Evolutionary conservation across 140 eudicot genomes (phyloP).

Genomic region (Eryngium alpinum): DNA sequence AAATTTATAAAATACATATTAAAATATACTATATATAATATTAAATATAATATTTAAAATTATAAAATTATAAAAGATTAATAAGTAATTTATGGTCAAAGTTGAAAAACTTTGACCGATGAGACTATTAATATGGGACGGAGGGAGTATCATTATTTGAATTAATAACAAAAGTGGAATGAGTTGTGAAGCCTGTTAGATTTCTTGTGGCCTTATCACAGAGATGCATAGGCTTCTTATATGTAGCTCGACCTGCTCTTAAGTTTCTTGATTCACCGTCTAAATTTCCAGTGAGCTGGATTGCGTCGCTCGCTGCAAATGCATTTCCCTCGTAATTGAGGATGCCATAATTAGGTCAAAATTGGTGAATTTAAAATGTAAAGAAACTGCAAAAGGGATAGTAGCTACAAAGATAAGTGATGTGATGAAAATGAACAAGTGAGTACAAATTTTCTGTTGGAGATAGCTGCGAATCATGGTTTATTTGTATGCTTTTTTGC

Average conservation of each 20-base stretch:
- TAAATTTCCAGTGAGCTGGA: background rate
- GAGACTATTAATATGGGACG: too few relatives aligned
- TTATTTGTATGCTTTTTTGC: too few relatives aligned
- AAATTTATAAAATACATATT: too few relatives aligned
- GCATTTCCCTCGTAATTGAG: background rate
- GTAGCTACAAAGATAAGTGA: background rate
- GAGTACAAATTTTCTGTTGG: too few relatives aligned
- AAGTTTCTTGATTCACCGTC: too few relatives aligned
- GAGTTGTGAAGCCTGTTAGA: slow-evolving; percentile 17
- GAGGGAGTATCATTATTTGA: too few relatives aligned
- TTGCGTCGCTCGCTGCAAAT: background rate
- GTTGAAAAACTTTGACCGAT: too few relatives aligned
- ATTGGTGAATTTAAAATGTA: background rate
- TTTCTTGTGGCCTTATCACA: background rate
- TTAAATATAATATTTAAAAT: too few relatives aligned
- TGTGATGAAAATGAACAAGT: background rate
- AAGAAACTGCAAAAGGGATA: background rate
- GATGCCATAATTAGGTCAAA: background rate
- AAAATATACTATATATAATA: too few relatives aligned
- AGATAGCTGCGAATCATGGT: too few relatives aligned
- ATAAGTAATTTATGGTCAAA: too few relatives aligned
- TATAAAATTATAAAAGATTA: too few relatives aligned
- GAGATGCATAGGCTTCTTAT: background rate
- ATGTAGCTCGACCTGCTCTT: background rate
- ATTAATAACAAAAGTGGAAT: slow-evolving; percentile 39